A percentile compares a stretch with the other conserved stretches of the same genome.
phyloP scores from a whole-genome alignment of 805 yeast species.

The Candida tibetensis region DNA sequence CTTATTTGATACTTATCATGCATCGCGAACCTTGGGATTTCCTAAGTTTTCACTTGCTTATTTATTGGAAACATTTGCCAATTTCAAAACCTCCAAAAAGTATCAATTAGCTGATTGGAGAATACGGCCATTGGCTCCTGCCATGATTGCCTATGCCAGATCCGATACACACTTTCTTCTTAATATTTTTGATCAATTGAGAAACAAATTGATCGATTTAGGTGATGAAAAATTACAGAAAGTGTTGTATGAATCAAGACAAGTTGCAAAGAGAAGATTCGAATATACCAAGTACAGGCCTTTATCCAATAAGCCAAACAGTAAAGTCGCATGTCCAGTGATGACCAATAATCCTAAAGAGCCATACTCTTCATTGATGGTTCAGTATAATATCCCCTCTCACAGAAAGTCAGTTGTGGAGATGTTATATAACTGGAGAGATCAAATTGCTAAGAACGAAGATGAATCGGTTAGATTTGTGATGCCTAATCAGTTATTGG shows the following conservation, averaged over 20 bases:
- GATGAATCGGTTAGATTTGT: constrained; percentile 86
- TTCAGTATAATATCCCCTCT: constrained; percentile 61
- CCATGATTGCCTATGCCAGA: constrained; percentile 83
- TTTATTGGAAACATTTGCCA: constrained; percentile 73
- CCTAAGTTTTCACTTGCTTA: constrained; percentile 84
- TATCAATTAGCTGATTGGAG: constrained; percentile 98
- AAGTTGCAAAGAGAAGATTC: constrained; percentile 76
- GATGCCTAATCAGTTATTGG: constrained; percentile 77
- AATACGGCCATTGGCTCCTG: constrained; percentile 71
- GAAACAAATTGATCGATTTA: constrained; percentile 50
- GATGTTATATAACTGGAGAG: constrained; percentile 80
- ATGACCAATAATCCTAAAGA: constrained; percentile 47
- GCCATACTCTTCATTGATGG: constrained; percentile 65
- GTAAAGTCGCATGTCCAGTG: constrained; percentile 47
- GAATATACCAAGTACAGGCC: constrained; percentile 74
- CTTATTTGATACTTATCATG: constrained; percentile 89
- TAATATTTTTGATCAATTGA: constrained; percentile 72
- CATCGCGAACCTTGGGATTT: constrained; percentile 74
- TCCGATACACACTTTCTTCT: constrained; percentile 93
- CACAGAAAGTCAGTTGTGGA: constrained; percentile 55
- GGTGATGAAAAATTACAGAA: constrained; percentile 48
- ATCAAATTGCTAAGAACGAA: constrained; percentile 60
- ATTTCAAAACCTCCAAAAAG: constrained; percentile 85
- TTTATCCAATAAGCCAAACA: constrained; percentile 11
- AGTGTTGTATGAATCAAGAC: constrained; percentile 72